Conservation (phyloP, 305 asterid genomes). For the Petunia hybrid region DNA sequence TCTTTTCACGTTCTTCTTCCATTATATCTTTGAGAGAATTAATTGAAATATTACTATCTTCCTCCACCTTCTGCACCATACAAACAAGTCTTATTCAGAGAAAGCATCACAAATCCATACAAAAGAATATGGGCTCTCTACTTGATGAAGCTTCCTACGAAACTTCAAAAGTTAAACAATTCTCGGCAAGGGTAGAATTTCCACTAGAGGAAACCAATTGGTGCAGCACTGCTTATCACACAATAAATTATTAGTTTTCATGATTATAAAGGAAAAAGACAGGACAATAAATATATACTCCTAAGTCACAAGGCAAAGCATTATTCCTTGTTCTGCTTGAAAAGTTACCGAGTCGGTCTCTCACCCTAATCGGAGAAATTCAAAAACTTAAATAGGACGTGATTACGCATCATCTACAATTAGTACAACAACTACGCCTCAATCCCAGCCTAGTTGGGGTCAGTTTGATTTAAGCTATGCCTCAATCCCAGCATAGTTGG, state of each 20-base stretch:
- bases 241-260: not conserved
- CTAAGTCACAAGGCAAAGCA: slow-evolving; percentile 26
- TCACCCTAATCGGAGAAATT: not conserved
- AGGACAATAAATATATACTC: not conserved
- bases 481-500: not conserved
- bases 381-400: not conserved
- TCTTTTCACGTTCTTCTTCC: slow-evolving; percentile 77
- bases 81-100: not conserved
- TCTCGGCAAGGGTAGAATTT: not conserved
- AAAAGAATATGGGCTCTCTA: slow-evolving; percentile 1
- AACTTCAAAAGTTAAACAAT: not conserved
- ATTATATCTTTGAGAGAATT: slow-evolving; percentile 71
- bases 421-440: not conserved
- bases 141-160: not conserved
- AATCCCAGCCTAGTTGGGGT: not conserved
- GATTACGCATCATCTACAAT: slow-evolving; percentile 14
- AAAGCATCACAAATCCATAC: slow-evolving; percentile 3
- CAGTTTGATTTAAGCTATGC: not conserved
- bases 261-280: slow-evolving; percentile 24
- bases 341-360: slow-evolving; percentile 12
- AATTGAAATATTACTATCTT: slow-evolving; percentile 52
- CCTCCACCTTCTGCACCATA: slow-evolving; percentile 57
- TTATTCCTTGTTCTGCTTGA: slow-evolving; percentile 20
- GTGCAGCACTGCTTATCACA: not conserved
- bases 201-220: not conserved